phyloP scores from a whole-genome alignment of 805 yeast species.

The Hermanozyma aechmeae region DNA sequence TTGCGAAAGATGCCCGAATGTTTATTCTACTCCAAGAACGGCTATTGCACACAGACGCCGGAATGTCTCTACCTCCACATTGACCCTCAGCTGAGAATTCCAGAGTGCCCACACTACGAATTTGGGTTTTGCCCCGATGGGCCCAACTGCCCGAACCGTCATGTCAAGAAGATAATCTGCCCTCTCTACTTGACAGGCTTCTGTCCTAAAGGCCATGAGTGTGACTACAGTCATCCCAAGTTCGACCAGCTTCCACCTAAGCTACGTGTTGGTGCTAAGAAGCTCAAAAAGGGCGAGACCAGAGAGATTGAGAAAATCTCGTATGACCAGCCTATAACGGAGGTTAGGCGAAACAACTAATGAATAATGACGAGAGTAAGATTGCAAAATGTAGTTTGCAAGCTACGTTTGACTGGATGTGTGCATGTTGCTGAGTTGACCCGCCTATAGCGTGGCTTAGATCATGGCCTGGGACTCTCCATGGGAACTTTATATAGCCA shows the following conservation, averaged over 20 bases:
- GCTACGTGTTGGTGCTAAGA: slow-evolving; percentile 10
- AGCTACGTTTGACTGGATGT: no score
- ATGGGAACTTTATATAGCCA: no score
- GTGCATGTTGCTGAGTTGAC: no score
- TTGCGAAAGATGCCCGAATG: slow-evolving; percentile 96
- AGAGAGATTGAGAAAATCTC: slow-evolving; percentile 12
- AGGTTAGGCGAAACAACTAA: slow-evolving; percentile 7
- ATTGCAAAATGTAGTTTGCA: no score
- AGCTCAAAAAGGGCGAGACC: slow-evolving; percentile 11
- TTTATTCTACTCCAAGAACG: slow-evolving; percentile 71
- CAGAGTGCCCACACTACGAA: slow-evolving; percentile 76
- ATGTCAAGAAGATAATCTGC: slow-evolving; percentile 67
- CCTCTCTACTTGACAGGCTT: slow-evolving; percentile 80
- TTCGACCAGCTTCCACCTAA: slow-evolving; percentile 43
- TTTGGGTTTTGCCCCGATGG: slow-evolving; percentile 91
- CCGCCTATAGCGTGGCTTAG: no score
- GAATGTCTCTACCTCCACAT: slow-evolving; percentile 91
- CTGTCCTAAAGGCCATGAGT: slow-evolving; percentile 80
- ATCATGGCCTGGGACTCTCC: no score
- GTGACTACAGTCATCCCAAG: slow-evolving; percentile 77
- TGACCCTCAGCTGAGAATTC: slow-evolving; percentile 82
- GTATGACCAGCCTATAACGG: slow-evolving; percentile 12
- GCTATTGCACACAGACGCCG: slow-evolving; percentile 84
- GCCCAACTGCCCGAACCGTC: slow-evolving; percentile 75
- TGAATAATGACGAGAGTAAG: not conserved